Base-by-base conservation (phyloP, 2,329 filamentous ascomycete genomes). In the Paecilomyces niveus region DNA sequence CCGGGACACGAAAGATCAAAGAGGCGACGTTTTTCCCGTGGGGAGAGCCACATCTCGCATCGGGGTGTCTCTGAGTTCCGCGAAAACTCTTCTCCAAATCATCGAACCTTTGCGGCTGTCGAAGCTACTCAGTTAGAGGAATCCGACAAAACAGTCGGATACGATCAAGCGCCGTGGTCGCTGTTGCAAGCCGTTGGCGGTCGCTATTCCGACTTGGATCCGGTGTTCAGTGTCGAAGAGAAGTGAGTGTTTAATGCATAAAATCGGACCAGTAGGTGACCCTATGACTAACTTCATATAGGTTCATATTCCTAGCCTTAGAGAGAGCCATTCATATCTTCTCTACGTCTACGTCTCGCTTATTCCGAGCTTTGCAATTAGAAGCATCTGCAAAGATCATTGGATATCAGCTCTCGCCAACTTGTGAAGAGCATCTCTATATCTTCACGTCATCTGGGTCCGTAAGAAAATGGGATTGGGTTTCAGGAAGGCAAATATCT, bases 251-350 rank as follows among this genome's bases (percentile, higher is more conserved):
- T 33, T n/a, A 45, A 13, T 39, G 29, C 52, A 21, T 13, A 29
- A 24, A 11, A 52, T 24, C 50, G 22, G 50, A 15, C 21, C 50
- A 6, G 49, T 56, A 21, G 15, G 2, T 21, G 18, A 6, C 2
- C 35, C 22, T 29, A 5, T 32, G 15, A 29, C 49, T 21, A 50
- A 21, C 11, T 33, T 21, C 5, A 22, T 26, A 9, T 22, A 91
- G 90, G 69, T 83, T 88, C 73, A 72, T 97, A 45, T 86, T 97
- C 58, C 73, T 96, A 58, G 84, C 88, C 32, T 90, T 90, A 67
- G 83, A 86, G 60, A 87, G 84, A 29, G 87, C 88, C 9, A 80
- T 97, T 57, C 89, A 92, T 70, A 82, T 96, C 26, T 96, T 94
- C 74, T 89, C 89, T 1, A 85, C 90, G 31, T 80, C 84, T 63